Evolutionary conservation across 495 filamentous ascomycete species (phyloP).

Genomic region (Hypoxylon cercidicola): DNA sequence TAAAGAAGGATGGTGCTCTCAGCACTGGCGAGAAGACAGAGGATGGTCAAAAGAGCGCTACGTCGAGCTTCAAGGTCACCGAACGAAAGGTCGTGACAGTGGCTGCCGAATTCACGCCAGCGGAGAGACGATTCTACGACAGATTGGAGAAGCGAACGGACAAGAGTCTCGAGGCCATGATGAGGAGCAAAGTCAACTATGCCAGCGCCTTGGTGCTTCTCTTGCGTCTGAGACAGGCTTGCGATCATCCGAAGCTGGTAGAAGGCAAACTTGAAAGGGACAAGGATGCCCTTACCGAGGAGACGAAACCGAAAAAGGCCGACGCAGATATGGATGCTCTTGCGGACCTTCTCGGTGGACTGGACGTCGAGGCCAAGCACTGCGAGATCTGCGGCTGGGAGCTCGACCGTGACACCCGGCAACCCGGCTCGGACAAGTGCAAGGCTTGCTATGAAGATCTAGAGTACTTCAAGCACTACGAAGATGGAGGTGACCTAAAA

Average conservation of each 20-base stretch:
- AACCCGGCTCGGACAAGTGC: constrained; percentile 67
- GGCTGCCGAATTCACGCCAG: constrained; percentile 78
- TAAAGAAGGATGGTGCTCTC: constrained; percentile 82
- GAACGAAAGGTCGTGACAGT: constrained; percentile 87
- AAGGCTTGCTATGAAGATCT: constrained; percentile 77
- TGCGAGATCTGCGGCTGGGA: constrained; percentile 89
- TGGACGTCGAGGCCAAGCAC: constrained; percentile 81
- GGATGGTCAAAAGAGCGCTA: constrained; percentile 56
- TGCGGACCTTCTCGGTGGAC: constrained; percentile 83
- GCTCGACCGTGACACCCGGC: constrained; percentile 67
- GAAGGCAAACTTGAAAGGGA: constrained; percentile 86
- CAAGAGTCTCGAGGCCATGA: constrained; percentile 86
- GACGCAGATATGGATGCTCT: constrained; percentile 78
- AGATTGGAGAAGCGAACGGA: constrained; percentile 85
- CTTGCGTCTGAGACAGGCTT: constrained; percentile 87
- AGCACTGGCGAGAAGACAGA: constrained; percentile 68
- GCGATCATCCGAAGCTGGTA: constrained; percentile 90
- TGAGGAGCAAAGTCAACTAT: constrained; percentile 79
- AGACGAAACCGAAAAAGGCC: constrained; percentile 58
- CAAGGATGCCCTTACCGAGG: constrained; percentile 80
- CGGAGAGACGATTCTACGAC: constrained; percentile 86
- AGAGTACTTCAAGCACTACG: constrained; percentile 51
- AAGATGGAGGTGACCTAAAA: constrained; percentile 45
- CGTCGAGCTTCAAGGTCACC: constrained; percentile 81
- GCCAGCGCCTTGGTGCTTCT: constrained; percentile 83